These are phyloP conservation scores for sunflower (Helianthus annuus) DNA, from an alignment of 129 eudicot genomes.

Conservation along the genomic window HanXRQr2.0-SUNRISE NC_035449.2:9622913-9623412, in stretches of 20 bases:
- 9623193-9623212: neutral
- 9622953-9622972: no score
- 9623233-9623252: neutral
- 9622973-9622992: no score
- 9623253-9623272: slow-evolving; percentile 16
- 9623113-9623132: neutral
- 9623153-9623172: neutral
- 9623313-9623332: slow-evolving; percentile 37
- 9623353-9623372: slow-evolving; percentile 23
- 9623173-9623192: neutral
- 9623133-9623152: neutral
- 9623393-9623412: neutral
- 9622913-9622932: no score
- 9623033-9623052: no score
- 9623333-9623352: slow-evolving; percentile 2
- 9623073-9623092: no score
- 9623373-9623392: slow-evolving; percentile 10
- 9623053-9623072: no score
- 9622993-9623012: no score
- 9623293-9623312: slow-evolving; percentile 43
- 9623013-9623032: no score
- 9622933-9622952: no score
- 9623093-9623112: no score
- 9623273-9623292: slow-evolving; percentile 28
- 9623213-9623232: neutral